Percentiles rank a stretch among this genome's conserved stretches.
Evolutionary conservation across 805 yeast genomes (phyloP).

Genomic region (Wickerhamiella qilinensis): DNA sequence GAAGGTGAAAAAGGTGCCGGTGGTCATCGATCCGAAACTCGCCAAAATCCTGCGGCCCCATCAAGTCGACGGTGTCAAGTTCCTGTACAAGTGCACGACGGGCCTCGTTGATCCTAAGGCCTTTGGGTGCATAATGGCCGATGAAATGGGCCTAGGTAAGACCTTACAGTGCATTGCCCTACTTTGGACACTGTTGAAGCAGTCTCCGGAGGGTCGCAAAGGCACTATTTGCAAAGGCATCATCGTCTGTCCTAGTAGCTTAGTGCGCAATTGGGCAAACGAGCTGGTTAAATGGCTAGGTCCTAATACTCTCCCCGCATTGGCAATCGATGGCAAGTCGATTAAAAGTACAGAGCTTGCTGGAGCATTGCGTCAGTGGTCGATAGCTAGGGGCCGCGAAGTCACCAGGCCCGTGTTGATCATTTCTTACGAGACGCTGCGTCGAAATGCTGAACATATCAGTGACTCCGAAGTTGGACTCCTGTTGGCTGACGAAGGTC

Average conservation of each 20-base stretch:
- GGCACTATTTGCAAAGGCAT: constrained; percentile 77
- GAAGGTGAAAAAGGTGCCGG: constrained; percentile 73
- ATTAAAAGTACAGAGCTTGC: constrained; percentile 57
- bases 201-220: constrained; percentile 69
- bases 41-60: constrained; percentile 84
- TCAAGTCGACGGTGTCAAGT: constrained; percentile 89
- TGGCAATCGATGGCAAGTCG: constrained; percentile 79
- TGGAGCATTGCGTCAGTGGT: constrained; percentile 64
- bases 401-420: constrained; percentile 87
- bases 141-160: constrained; percentile 91
- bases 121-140: constrained; percentile 95
- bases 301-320: constrained; percentile 69
- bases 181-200: constrained; percentile 82
- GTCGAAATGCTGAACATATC: constrained; percentile 67
- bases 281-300: constrained; percentile 93
- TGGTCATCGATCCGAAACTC: constrained; percentile 81
- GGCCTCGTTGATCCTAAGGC: constrained; percentile 55
- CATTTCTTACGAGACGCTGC: constrained; percentile 81
- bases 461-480: constrained; percentile 71
- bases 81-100: constrained; percentile 76
- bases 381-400: constrained; percentile 69
- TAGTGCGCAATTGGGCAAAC: constrained; percentile 94
- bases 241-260: constrained; percentile 87
- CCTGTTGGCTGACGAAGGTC: constrained; percentile 76
- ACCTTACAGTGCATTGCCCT: constrained; percentile 78